Conservation (phyloP, 331 rosid genomes). For the Rhamnella rubrinervis region DNA sequence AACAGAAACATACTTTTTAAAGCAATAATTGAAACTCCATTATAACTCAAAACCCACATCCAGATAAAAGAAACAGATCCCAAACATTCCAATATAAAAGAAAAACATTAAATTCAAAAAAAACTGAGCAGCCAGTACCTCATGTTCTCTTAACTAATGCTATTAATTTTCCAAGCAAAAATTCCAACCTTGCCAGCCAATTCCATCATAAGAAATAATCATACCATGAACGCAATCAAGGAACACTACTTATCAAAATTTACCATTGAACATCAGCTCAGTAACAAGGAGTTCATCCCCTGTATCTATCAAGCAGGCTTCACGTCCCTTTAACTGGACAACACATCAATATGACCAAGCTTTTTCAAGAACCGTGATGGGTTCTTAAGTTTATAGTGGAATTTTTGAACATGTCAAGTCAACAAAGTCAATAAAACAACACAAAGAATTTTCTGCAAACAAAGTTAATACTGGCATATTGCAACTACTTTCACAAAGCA, state of each 20-base stretch:
- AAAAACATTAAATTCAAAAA: no score
- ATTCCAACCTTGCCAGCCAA: neutral
- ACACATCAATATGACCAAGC: constrained; percentile 95
- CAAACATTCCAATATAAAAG: no score
- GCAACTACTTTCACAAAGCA: constrained; percentile 1
- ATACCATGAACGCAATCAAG: neutral
- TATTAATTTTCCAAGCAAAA: constrained; percentile 2
- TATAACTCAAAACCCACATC: no score
- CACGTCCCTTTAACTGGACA: constrained; percentile 95
- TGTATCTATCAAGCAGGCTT: constrained; percentile 98
- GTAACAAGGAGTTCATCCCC: constrained; percentile 98
- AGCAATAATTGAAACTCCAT: no score
- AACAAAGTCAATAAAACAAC: constrained; percentile 1
- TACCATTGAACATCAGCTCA: constrained; percentile 97
- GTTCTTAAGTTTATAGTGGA: constrained; percentile 83
- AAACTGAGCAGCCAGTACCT: no score
- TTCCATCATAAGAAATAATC: constrained; percentile 8
- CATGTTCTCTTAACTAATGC: neutral
- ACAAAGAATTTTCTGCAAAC: neutral
- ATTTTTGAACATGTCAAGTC: constrained; percentile 75
- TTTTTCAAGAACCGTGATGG: constrained; percentile 90
- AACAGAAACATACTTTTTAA: no score
- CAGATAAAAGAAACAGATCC: no score
- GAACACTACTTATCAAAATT: constrained; percentile 10
- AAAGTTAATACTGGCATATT: neutral